These are phyloP conservation scores for Sclerotinia trifoliorum DNA, from an alignment of 2,329 filamentous ascomycete genomes.

Conservation along the genomic window DNA sequence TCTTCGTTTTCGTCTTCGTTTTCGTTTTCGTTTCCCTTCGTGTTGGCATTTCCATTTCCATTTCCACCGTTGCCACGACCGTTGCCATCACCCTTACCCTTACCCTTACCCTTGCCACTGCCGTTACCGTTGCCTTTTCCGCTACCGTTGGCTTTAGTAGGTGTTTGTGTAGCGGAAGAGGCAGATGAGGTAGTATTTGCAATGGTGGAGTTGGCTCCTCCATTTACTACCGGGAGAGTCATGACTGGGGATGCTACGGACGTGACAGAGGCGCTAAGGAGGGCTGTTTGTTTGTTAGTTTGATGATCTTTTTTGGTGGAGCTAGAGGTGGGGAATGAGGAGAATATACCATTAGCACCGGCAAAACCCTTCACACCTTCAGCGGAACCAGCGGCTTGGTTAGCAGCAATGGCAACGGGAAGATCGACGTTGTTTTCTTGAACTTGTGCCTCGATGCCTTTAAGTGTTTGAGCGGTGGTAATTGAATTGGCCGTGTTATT, in stretches of 20 bases:
- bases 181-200: neutral
- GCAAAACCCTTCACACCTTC: conserved; percentile 40
- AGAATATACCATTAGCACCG: conserved; percentile 34
- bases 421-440: conserved; percentile 53
- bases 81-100: neutral
- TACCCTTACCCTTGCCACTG: neutral
- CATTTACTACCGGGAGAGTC: conserved; percentile 16
- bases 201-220: neutral
- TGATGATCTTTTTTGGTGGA: neutral
- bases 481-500: conserved; percentile 49
- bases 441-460: conserved; percentile 50
- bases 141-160: neutral
- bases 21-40: neutral
- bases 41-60: neutral
- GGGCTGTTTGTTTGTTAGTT: conserved; percentile 7
- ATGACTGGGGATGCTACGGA: conserved; percentile 13
- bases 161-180: neutral
- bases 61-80: neutral
- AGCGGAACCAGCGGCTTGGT: conserved; percentile 44
- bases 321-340: neutral
- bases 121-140: neutral
- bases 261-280: conserved; percentile 16
- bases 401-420: conserved; percentile 46
- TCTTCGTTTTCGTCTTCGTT: neutral
- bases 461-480: conserved; percentile 47